Conservation (phyloP, 257 asterid genomes). For the Verbascum thapsus region DNA sequence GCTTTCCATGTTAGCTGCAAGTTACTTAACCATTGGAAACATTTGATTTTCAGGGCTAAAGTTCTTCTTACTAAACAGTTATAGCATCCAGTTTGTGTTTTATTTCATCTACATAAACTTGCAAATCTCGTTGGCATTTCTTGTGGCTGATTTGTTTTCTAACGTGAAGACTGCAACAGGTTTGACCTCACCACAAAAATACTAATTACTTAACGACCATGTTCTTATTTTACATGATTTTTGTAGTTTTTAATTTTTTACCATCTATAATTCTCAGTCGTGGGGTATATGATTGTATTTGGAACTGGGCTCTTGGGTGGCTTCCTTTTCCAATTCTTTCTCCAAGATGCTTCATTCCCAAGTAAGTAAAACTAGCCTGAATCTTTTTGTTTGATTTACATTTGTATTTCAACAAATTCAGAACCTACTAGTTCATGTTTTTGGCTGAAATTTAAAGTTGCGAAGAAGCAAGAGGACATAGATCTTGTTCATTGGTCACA, state of each 20-base stretch:
- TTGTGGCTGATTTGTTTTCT: constrained; percentile 77
- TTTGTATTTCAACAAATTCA: neutral
- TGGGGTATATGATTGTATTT: constrained; percentile 84
- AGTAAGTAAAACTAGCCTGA: constrained; percentile 53
- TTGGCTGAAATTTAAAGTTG: neutral
- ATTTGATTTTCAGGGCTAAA: constrained; percentile 67
- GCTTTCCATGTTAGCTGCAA: constrained; percentile 11
- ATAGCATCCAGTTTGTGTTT: constrained; percentile 88
- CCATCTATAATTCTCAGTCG: constrained; percentile 57
- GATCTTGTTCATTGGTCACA: too few relatives aligned
- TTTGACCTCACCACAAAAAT: constrained; percentile 33
- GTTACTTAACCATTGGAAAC: constrained; percentile 18
- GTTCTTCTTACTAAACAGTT: constrained; percentile 81
- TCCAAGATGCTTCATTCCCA: constrained; percentile 84
- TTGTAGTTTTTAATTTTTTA: constrained; percentile 20
- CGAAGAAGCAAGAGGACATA: too few relatives aligned
- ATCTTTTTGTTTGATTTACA: constrained; percentile 12
- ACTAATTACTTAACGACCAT: constrained; percentile 2
- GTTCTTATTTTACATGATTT: constrained; percentile 12
- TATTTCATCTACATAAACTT: constrained; percentile 91
- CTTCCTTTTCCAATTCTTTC: constrained; percentile 86
- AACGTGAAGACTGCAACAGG: constrained; percentile 88
- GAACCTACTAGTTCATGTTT: neutral
- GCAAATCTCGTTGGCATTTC: constrained; percentile 89
- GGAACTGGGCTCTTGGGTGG: constrained; percentile 89